Base-by-base conservation (phyloP, 2,329 filamentous ascomycete species). In the Penicillium polonicum region DNA sequence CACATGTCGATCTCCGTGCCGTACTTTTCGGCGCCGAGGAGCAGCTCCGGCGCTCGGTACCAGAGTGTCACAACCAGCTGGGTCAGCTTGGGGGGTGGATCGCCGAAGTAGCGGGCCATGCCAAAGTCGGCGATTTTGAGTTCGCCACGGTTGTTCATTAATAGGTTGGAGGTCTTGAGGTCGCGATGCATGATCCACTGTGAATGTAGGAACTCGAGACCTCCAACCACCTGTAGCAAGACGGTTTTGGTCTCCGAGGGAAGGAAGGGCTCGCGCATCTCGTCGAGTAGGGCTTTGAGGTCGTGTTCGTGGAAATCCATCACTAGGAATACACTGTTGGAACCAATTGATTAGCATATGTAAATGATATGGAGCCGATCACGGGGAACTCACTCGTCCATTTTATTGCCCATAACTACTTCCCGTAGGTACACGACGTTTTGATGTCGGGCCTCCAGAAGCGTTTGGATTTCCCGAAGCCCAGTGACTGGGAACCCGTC, bases 271-370 rank as follows among this genome's bases (percentile, higher is more conserved):
- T 97, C 91, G 52, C 88, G 85, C 91, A 97, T 96, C 71, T 95
- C 90, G 74, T 95, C 90, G 62, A 96, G 89, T 57, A 99, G 84
- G 55, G 89, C 90, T 76, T 95, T 96, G 57, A 99, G 86, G 71
- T 99, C 94, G 80, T 99, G 94, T 79, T 97, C 93, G 68, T 97
- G 82, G 76, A 97, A 99, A 72, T 97, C 92, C 82, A 99, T 93
- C 62, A 97, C 94, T 57, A 99, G 85, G 74, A 91, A 95, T 64
- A 97, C 88, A 78, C 88, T 91, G 74, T 74, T 67, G 49, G 36
- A 46, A 23, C 21, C 33, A 42, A 36, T 53, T 23, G 13, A 31
- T 57, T 43, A 57, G 49, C 29, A 10, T 19, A 19, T 36, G 15
- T 33, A n/a, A n/a, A 6, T 10, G 17, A 27, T 9, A 6, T 8